Evolutionary conservation across 1,139 yeast species (phyloP).

Genomic region (Yamadazyma atlantica): DNA sequence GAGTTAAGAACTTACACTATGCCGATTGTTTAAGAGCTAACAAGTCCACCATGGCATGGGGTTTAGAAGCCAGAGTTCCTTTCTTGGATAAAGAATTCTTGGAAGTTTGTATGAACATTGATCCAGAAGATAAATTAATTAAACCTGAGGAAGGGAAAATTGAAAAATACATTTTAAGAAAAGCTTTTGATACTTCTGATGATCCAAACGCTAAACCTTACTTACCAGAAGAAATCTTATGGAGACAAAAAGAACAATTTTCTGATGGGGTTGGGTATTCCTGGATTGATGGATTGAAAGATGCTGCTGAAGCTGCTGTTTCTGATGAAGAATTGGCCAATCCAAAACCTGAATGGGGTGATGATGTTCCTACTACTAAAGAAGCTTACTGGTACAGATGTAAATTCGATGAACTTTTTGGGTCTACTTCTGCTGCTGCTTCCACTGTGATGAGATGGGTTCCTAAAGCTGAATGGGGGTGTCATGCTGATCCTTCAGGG

Average conservation of each 20-base stretch:
- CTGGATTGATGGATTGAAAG: slow-evolving; percentile 98
- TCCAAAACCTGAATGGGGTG: slow-evolving; percentile 96
- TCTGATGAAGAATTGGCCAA: slow-evolving; percentile 84
- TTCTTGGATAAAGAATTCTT: slow-evolving; percentile 93
- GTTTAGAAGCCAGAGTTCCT: slow-evolving; percentile 98
- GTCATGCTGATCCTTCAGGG: slow-evolving; percentile 98
- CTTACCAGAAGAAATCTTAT: slow-evolving; percentile 91
- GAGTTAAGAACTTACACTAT: slow-evolving; percentile 95
- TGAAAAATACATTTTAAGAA: slow-evolving; percentile 93
- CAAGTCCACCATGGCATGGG: slow-evolving; percentile 99
- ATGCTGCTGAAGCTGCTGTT: slow-evolving; percentile 83
- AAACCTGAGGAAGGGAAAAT: slow-evolving; percentile 66
- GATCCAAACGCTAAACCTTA: slow-evolving; percentile 73
- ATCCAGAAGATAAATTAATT: slow-evolving; percentile 89
- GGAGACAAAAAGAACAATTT: slow-evolving; percentile 99
- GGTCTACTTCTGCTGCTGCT: slow-evolving; percentile 85
- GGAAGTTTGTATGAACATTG: slow-evolving; percentile 90
- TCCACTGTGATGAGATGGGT: slow-evolving; percentile 98
- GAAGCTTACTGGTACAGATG: slow-evolving; percentile 99
- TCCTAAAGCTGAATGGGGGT: slow-evolving; percentile 99
- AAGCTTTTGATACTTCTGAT: slow-evolving; percentile 90
- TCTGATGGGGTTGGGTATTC: slow-evolving; percentile 99
- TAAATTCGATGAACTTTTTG: slow-evolving; percentile 89
- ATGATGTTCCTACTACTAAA: slow-evolving; percentile 91
- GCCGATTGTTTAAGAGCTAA: slow-evolving; percentile 98